These are phyloP conservation scores for Pichia occidentalis DNA, from an alignment of 805 yeast species.

Conservation along the genomic window DNA sequence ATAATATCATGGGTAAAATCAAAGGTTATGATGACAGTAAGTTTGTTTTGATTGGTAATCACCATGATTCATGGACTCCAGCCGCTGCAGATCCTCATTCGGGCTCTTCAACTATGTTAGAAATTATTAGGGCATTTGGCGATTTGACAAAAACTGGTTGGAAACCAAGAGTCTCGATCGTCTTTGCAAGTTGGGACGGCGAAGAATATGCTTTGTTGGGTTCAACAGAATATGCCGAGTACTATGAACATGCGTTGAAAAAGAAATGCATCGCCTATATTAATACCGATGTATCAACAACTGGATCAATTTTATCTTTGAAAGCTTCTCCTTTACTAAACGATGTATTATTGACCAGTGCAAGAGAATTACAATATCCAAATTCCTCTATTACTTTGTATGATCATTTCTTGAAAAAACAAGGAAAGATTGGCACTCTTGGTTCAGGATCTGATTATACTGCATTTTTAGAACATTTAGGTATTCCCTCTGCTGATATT, in stretches of 20 bases:
- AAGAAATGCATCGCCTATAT: constrained; percentile 57
- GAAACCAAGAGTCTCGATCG: constrained; percentile 66
- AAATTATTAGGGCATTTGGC: constrained; percentile 54
- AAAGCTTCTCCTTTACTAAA: constrained; percentile 57
- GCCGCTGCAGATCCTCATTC: constrained; percentile 78
- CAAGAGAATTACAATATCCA: constrained; percentile 45
- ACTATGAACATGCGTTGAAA: constrained; percentile 38
- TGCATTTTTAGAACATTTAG: constrained; percentile 52
- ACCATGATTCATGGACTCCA: constrained; percentile 74
- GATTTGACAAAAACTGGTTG: constrained; percentile 50
- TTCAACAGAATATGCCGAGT: constrained; percentile 73
- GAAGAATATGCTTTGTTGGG: constrained; percentile 71
- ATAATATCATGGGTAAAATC: constrained; percentile 56
- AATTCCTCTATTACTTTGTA: constrained; percentile 25
- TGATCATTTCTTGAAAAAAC: constrained; percentile 31
- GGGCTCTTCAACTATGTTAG: constrained; percentile 61
- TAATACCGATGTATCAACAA: constrained; percentile 60
- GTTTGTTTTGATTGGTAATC: constrained; percentile 64
- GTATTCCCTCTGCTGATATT: constrained; percentile 54
- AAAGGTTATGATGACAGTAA: constrained; percentile 48
- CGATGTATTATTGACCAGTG: constrained; percentile 36
- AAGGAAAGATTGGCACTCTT: constrained; percentile 37
- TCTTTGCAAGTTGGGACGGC: constrained; percentile 77
- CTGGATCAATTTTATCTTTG: constrained; percentile 47
- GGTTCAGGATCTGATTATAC: constrained; percentile 74